These are phyloP conservation scores for Daldinia childiae DNA, from an alignment of 495 filamentous ascomycete genomes.

Conservation along the genomic window DNA sequence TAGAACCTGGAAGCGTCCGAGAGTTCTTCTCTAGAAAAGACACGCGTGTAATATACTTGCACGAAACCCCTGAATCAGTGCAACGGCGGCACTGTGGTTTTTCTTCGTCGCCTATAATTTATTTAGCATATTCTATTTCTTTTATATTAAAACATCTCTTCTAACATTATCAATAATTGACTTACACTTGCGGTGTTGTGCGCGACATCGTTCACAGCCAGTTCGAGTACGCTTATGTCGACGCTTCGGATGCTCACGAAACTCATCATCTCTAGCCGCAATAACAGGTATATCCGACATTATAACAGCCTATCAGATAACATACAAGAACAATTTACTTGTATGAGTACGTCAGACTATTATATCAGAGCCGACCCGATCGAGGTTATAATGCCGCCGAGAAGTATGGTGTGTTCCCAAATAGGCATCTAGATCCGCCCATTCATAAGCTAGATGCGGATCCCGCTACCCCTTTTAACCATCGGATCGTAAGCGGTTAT, in stretches of 20 bases:
- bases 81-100: background rate
- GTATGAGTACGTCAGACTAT: background rate
- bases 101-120: background rate
- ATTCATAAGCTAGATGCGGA: constrained; percentile 34
- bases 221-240: constrained; percentile 45
- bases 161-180: background rate
- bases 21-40: background rate
- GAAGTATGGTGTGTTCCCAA: background rate
- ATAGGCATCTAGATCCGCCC: constrained; percentile 9
- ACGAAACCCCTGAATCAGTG: background rate
- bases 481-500: background rate
- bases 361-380: background rate
- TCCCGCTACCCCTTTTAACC: constrained; percentile 15
- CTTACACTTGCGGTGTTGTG: constrained; percentile 56
- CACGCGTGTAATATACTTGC: background rate
- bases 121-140: background rate
- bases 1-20: background rate
- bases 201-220: constrained; percentile 57
- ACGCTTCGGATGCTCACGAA: background rate
- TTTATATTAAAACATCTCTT: background rate
- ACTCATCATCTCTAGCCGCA: background rate
- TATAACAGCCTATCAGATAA: background rate
- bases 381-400: background rate
- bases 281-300: background rate
- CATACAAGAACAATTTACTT: background rate